Percentiles rank a stretch among this genome's conserved stretches.
Conservation (phyloP, 2,329 filamentous ascomycete species). For the Penicillium concentricum region DNA sequence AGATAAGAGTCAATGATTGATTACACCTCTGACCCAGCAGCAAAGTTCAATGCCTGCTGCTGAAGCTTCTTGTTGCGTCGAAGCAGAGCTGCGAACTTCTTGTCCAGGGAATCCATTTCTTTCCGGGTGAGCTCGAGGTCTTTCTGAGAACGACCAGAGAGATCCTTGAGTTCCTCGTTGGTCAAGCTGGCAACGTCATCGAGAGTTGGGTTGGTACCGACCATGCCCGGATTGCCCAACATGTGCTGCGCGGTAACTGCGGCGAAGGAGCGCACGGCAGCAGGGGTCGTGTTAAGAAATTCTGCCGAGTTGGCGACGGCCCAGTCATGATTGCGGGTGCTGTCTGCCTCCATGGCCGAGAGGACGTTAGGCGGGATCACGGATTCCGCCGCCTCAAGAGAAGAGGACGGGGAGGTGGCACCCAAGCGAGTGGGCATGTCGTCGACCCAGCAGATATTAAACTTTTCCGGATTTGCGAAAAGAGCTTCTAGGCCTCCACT, state of each 20-base stretch:
- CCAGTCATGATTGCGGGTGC: slow-evolving; percentile 39
- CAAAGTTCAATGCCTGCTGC: slow-evolving; percentile 40
- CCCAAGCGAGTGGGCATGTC: slow-evolving; percentile 30
- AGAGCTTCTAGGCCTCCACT: slow-evolving; percentile 47
- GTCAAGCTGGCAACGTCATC: slow-evolving; percentile 46
- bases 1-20: not conserved
- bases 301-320: slow-evolving; percentile 37
- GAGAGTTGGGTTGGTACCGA: slow-evolving; percentile 34
- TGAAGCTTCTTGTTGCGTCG: slow-evolving; percentile 46
- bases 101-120: slow-evolving; percentile 58
- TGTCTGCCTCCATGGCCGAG: slow-evolving; percentile 42
- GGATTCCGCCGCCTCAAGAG: slow-evolving; percentile 25
- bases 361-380: slow-evolving; percentile 38
- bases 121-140: slow-evolving; percentile 71
- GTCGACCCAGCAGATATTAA: slow-evolving; percentile 47
- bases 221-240: slow-evolving; percentile 33
- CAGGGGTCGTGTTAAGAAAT: slow-evolving; percentile 36
- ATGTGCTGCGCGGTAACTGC: slow-evolving; percentile 40
- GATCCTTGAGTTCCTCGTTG: slow-evolving; percentile 40
- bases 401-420: slow-evolving; percentile 24
- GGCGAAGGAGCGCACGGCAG: slow-evolving; percentile 36
- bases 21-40: slow-evolving; percentile 4
- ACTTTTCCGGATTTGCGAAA: slow-evolving; percentile 46
- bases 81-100: slow-evolving; percentile 42
- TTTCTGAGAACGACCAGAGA: slow-evolving; percentile 47